Base-by-base conservation (phyloP, 106 monocot genomes). In the Allium fistulosum region DNA sequence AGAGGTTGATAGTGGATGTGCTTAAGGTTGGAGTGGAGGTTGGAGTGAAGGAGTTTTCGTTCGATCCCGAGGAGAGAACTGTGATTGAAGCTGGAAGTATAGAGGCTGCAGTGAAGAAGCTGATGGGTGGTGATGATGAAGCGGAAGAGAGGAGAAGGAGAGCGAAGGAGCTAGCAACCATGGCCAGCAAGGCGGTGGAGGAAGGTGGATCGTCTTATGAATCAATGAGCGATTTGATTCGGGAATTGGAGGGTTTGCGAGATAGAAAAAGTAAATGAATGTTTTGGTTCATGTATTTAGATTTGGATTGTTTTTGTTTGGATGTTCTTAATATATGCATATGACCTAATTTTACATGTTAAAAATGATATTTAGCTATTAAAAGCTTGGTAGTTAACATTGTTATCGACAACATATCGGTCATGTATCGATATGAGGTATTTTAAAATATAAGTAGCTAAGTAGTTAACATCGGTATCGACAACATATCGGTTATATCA, bases 1-100 rank as follows among this genome's bases (percentile, higher is more conserved):
- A 75, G 67, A 67, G 15, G 67, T 17, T 75, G 60, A 67, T 75
- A 17, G 75, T 67, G 1, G 75, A 67, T 1, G 27, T 75, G 67
- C 52, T 74, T 27, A 51, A 58, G 59, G 51, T 67, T 14, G 74
- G 74, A 16, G 48, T 74, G 0, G 17, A 47, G 9, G 15, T 74
- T 4, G 74, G 66, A 12, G 57, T 48, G 7, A 49, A 26, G 58
- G 46, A 58, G 0, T 26, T 14, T 7, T 2, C 48, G 3, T 0
- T 6, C 9, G 7, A 9, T 0, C 10, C 65, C 1, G 49, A 74
- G 9, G 66, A 74, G 9, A 49, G 58, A 49, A 7, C 7, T 2
- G 0, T 49, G 16, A n/a, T 74, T 3, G 49, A n/a, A 26, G 57
- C 66, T 0, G 49, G 26, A 7, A 11, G 8, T 13, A 26, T 66